A percentile compares a stretch with the other conserved stretches of the same genome.
Conservation (phyloP, 768 basidiomycete genomes). For the Mycena olivaceomarginata region DNA sequence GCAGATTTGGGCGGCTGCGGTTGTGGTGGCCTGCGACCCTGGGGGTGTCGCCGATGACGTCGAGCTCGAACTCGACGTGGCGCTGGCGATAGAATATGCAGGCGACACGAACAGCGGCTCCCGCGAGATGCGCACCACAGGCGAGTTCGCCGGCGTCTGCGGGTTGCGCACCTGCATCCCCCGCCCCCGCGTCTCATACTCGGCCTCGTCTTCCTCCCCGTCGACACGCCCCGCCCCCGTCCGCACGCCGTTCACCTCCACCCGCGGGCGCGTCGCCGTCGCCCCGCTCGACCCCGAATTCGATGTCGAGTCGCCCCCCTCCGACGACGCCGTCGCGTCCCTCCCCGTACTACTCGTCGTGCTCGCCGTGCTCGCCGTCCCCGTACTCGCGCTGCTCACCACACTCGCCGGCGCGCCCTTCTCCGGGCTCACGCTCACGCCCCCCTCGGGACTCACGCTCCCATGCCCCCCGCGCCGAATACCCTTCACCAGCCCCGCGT, state of each 20-base stretch:
- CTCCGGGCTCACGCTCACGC: slow-evolving; percentile 65
- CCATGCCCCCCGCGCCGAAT: slow-evolving; percentile 51
- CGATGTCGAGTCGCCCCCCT: slow-evolving; percentile 22
- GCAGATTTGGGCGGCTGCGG: background rate
- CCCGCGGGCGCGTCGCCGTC: slow-evolving; percentile 36
- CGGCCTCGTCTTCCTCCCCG: background rate
- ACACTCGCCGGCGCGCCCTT: slow-evolving; percentile 52
- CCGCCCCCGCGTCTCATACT: slow-evolving; percentile 47
- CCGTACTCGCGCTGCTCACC: slow-evolving; percentile 50
- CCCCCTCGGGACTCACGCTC: slow-evolving; percentile 42
- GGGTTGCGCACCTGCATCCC: slow-evolving; percentile 43
- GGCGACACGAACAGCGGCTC: slow-evolving; percentile 47
- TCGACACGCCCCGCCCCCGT: slow-evolving; percentile 25
- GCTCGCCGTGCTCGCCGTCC: slow-evolving; percentile 4
- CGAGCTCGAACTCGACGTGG: slow-evolving; percentile 30
- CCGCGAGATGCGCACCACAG: slow-evolving; percentile 57
- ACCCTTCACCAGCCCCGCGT: slow-evolving; percentile 51
- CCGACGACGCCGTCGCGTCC: too few relatives aligned
- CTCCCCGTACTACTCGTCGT: background rate
- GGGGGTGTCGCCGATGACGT: slow-evolving; percentile 40
- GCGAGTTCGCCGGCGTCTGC: slow-evolving; percentile 81
- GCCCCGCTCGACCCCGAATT: slow-evolving; percentile 39
- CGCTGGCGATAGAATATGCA: background rate
- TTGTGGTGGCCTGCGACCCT: slow-evolving; percentile 1
- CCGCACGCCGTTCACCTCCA: slow-evolving; percentile 44